Evolutionary conservation across 2,329 filamentous ascomycete genomes (phyloP).

Genomic region (Exophiala calicioides): DNA sequence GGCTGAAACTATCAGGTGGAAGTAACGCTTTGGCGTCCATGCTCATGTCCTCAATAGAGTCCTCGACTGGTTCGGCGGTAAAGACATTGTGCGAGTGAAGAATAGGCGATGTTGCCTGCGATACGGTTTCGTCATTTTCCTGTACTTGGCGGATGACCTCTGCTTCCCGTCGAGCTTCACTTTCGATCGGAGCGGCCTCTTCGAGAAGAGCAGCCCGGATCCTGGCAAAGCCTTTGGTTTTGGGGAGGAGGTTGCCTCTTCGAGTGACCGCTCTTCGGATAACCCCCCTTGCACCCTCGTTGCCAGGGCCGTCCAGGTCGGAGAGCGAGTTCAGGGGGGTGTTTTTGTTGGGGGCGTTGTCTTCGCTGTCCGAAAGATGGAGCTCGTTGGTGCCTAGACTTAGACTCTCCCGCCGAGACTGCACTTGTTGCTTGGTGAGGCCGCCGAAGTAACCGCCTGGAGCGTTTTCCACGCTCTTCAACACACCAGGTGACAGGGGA

Average conservation of each 20-base stretch:
- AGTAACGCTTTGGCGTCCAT: constrained; percentile 37
- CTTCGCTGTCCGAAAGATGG: constrained; percentile 74
- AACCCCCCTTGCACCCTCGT: constrained; percentile 64
- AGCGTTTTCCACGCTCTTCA: constrained; percentile 56
- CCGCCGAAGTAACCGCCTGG: constrained; percentile 58
- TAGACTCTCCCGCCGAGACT: constrained; percentile 78
- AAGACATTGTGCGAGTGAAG: constrained; percentile 50
- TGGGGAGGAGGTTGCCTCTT: constrained; percentile 86
- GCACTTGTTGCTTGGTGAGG: constrained; percentile 48
- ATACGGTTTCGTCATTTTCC: constrained; percentile 70
- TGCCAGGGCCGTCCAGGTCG: constrained; percentile 33
- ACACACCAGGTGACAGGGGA: constrained; percentile 74
- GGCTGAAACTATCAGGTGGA: constrained; percentile 69
- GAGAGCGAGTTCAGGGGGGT: constrained; percentile 36
- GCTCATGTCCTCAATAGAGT: constrained; percentile 59
- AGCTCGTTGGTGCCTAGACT: constrained; percentile 88
- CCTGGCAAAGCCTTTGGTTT: constrained; percentile 92
- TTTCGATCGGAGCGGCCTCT: constrained; percentile 83
- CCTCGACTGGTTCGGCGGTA: constrained; percentile 65
- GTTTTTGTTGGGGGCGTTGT: constrained; percentile 54
- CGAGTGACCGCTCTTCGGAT: constrained; percentile 81
- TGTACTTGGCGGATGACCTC: constrained; percentile 95
- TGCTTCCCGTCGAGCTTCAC: constrained; percentile 84
- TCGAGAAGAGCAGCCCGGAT: constrained; percentile 88
- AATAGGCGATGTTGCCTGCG: constrained; percentile 17